Evolutionary conservation across 2,329 filamentous ascomycete species (phyloP).

Genomic region (Simplicillium aogashimaense): DNA sequence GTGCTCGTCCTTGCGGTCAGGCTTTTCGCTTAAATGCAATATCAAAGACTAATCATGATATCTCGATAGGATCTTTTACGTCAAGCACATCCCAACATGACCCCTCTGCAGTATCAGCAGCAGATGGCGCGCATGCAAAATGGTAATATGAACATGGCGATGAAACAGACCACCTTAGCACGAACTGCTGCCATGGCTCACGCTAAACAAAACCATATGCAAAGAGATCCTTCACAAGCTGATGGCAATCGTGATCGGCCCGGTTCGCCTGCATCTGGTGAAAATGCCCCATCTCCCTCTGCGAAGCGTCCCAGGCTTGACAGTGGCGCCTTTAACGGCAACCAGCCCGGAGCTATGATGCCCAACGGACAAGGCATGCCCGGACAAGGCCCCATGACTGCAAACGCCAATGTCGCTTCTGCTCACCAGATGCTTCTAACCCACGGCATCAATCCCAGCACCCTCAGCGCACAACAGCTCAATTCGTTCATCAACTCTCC

Average conservation of each 20-base stretch:
- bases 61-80: slow-evolving; percentile 70
- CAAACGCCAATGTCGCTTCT: slow-evolving; percentile 35
- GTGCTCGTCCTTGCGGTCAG: slow-evolving; percentile 12
- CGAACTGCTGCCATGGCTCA: slow-evolving; percentile 65
- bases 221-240: slow-evolving; percentile 77
- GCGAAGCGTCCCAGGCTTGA: slow-evolving; percentile 72
- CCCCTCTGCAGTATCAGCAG: slow-evolving; percentile 44
- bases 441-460: slow-evolving; percentile 66
- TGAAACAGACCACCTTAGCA: slow-evolving; percentile 54
- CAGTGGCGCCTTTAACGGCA: slow-evolving; percentile 60
- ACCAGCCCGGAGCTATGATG: slow-evolving; percentile 46
- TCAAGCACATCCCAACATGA: slow-evolving; percentile 54
- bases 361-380: slow-evolving; percentile 68
- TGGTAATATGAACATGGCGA: slow-evolving; percentile 34
- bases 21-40: slow-evolving; percentile 34
- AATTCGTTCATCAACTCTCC: slow-evolving; percentile 47
- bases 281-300: slow-evolving; percentile 85
- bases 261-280: slow-evolving; percentile 70
- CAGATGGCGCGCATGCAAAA: slow-evolving; percentile 63
- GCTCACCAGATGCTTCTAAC: slow-evolving; percentile 52
- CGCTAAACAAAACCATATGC: slow-evolving; percentile 72
- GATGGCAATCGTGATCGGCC: slow-evolving; percentile 74
- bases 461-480: slow-evolving; percentile 69
- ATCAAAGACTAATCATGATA: slow-evolving; percentile 64
- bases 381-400: slow-evolving; percentile 52